These are phyloP conservation scores for Alternaria incomplexa DNA, from an alignment of 2,329 filamentous ascomycete species.

Conservation along the genomic window DNA sequence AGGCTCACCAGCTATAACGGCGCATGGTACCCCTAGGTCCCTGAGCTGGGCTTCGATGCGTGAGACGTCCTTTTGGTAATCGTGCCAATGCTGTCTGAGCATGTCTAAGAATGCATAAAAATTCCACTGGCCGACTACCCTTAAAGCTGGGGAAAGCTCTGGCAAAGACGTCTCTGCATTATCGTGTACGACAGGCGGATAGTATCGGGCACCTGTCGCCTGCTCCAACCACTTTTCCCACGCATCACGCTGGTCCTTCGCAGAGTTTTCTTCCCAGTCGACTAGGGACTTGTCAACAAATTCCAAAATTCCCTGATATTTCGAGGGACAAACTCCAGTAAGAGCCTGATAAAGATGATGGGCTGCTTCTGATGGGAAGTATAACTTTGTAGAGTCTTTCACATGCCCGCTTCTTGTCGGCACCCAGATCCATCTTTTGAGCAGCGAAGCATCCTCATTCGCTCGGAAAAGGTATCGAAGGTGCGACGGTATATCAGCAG, in stretches of 20 bases:
- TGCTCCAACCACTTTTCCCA: not conserved
- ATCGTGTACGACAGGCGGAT: not conserved
- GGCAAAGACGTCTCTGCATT: slow-evolving; percentile 1
- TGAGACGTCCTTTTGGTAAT: slow-evolving; percentile 8
- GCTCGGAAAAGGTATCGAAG: slow-evolving; percentile 20
- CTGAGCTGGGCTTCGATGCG: not conserved
- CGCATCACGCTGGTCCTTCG: not conserved
- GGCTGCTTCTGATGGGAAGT: slow-evolving; percentile 16
- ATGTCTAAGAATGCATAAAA: slow-evolving; percentile 15
- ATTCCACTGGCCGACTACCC: slow-evolving; percentile 1
- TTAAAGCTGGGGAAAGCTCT: slow-evolving; percentile 7
- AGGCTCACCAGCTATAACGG: not conserved
- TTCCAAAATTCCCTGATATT: not conserved
- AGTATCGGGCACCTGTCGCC: not conserved
- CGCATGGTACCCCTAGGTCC: not conserved
- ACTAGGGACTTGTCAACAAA: not conserved
- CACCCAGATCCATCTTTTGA: slow-evolving; percentile 9
- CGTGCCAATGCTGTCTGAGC: slow-evolving; percentile 21
- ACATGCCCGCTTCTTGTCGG: not conserved
- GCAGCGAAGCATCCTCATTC: not conserved
- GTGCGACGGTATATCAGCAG: not conserved
- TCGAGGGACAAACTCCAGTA: not conserved
- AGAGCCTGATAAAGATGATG: slow-evolving; percentile 18
- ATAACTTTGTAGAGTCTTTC: not conserved
- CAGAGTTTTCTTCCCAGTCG: not conserved